Conservation (phyloP, 148 eudicot species). For the Linanthus parryae region DNA sequence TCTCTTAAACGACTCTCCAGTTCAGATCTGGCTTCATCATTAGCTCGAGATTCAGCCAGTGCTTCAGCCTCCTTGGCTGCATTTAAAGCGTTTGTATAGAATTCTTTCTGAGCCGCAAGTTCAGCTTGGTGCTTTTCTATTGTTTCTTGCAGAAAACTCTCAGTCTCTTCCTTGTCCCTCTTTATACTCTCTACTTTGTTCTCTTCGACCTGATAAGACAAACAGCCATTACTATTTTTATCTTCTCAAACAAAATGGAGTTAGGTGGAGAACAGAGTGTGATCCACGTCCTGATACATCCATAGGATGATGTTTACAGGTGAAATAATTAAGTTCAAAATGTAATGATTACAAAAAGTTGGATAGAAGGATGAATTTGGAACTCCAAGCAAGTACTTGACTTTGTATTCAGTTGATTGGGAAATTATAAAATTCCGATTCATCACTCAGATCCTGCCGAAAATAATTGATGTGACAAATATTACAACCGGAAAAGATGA, state of each 20-base stretch:
- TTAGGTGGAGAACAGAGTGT: too few relatives aligned
- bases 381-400: too few relatives aligned
- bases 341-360: too few relatives aligned
- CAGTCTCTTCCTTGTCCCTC: constrained; percentile 89
- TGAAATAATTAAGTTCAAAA: too few relatives aligned
- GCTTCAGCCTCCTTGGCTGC: constrained; percentile 96
- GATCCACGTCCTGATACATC: too few relatives aligned
- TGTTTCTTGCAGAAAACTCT: constrained; percentile 91
- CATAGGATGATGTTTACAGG: too few relatives aligned
- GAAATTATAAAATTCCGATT: too few relatives aligned
- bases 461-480: too few relatives aligned
- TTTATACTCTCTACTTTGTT: constrained; percentile 87
- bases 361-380: too few relatives aligned
- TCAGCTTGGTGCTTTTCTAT: constrained; percentile 89
- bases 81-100: constrained; percentile 71
- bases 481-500: too few relatives aligned
- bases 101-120: constrained; percentile 87
- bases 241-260: neutral
- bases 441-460: too few relatives aligned
- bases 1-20: constrained; percentile 74
- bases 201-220: constrained; percentile 67
- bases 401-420: too few relatives aligned
- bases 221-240: neutral
- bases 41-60: constrained; percentile 79
- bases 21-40: constrained; percentile 82